Conservation (phyloP, 495 filamentous ascomycete species). For the Penicillium steckii region DNA sequence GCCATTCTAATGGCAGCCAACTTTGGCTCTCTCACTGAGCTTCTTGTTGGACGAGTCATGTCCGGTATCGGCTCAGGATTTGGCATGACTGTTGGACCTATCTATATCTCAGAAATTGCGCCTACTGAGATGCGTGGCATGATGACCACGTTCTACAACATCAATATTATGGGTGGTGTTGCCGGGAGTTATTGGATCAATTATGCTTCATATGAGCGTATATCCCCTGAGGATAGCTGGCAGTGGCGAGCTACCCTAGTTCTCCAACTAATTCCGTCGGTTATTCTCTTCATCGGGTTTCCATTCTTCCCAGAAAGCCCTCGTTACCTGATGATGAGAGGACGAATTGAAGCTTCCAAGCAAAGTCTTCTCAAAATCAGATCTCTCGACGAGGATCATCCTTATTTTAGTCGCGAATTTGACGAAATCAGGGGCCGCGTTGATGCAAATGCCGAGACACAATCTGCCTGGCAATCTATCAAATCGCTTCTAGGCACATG, state of each 20-base stretch:
- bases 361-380: slow-evolving; percentile 62
- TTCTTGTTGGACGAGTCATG: slow-evolving; percentile 67
- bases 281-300: slow-evolving; percentile 61
- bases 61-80: slow-evolving; percentile 74
- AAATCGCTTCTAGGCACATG: slow-evolving; percentile 7
- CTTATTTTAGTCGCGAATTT: slow-evolving; percentile 71
- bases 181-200: slow-evolving; percentile 81
- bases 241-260: slow-evolving; percentile 65
- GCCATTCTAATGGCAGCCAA: slow-evolving; percentile 25
- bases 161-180: slow-evolving; percentile 76
- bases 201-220: slow-evolving; percentile 38
- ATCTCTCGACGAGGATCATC: slow-evolving; percentile 49
- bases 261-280: slow-evolving; percentile 55
- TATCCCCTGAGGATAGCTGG: slow-evolving; percentile 53
- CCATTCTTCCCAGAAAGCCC: slow-evolving; percentile 38
- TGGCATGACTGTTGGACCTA: slow-evolving; percentile 74
- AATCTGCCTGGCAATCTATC: slow-evolving; percentile 5
- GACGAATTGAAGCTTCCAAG: slow-evolving; percentile 60
- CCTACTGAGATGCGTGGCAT: slow-evolving; percentile 61
- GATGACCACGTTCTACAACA: slow-evolving; percentile 71
- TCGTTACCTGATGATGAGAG: slow-evolving; percentile 65
- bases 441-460: slow-evolving; percentile 47
- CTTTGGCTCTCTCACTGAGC: slow-evolving; percentile 28
- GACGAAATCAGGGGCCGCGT: slow-evolving; percentile 73
- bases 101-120: slow-evolving; percentile 51